Conservation (phyloP, 73 alveolate species). For the Symbiodinium pilosum region DNA sequence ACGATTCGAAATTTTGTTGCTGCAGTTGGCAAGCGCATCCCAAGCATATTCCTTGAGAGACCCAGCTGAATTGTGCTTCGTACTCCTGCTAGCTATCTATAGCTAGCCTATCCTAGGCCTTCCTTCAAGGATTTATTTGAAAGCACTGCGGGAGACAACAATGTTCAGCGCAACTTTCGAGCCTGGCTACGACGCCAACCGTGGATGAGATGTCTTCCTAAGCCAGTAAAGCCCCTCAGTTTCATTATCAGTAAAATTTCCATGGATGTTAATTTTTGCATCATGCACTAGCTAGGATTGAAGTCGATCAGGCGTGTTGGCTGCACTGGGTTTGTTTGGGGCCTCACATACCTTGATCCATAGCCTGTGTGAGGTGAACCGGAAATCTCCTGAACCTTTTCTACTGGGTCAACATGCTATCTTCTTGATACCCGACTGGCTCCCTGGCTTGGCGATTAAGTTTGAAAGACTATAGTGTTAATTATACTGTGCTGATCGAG, state of each 20-base stretch:
- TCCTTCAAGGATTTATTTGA: neutral
- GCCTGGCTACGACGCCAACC: neutral
- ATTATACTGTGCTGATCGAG: neutral
- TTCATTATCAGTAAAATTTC: too few species aligned
- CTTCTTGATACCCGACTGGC: neutral
- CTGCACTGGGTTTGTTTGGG: neutral
- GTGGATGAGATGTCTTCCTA: neutral
- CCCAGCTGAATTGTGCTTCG: too few species aligned
- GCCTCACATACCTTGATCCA: neutral
- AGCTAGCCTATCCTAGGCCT: neutral
- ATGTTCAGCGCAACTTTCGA: neutral
- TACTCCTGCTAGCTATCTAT: neutral
- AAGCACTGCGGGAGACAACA: neutral
- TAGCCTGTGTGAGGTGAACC: neutral
- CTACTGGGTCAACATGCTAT: neutral
- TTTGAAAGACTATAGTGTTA: neutral
- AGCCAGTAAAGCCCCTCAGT: too few species aligned
- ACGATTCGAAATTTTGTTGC: neutral
- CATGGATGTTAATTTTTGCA: neutral
- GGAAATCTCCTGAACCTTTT: neutral
- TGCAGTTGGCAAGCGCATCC: neutral
- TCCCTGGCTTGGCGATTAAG: neutral
- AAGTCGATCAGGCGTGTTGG: neutral
- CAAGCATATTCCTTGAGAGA: too few species aligned
- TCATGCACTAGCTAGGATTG: neutral